phyloP scores from a whole-genome alignment of 306 rosid genomes.

The Acacia acuminata region DNA sequence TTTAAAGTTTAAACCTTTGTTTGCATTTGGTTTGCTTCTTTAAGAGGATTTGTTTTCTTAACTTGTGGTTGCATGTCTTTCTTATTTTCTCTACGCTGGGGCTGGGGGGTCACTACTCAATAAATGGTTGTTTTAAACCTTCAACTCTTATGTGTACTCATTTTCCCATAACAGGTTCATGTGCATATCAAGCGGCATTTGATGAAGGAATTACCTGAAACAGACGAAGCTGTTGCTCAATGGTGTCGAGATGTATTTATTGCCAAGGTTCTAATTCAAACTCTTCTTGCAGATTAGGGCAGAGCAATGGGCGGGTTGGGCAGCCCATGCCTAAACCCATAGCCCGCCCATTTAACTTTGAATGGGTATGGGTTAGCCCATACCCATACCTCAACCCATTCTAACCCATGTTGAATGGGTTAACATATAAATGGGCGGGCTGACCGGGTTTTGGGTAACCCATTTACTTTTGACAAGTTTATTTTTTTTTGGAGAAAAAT shows the following conservation, averaged over 20 bases:
- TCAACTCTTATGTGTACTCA: neutral
- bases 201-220: conserved; percentile 82
- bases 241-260: conserved; percentile 93
- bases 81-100: neutral
- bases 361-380: no score
- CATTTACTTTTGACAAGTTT: no score
- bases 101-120: neutral
- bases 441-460: no score
- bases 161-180: conserved; percentile 57
- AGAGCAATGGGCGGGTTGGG: no score
- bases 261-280: conserved; percentile 57
- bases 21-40: conserved; percentile 23
- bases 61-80: neutral
- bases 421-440: no score
- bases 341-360: no score
- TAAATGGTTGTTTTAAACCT: neutral
- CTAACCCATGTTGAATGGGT: no score
- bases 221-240: conserved; percentile 87
- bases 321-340: no score
- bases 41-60: conserved; percentile 1
- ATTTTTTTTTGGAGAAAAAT: no score
- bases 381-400: no score
- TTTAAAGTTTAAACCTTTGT: neutral
- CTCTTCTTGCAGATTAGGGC: neutral
- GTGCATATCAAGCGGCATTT: conserved; percentile 87